A percentile compares a stretch with the other conserved stretches of the same genome.
Evolutionary conservation across 192 early-diverging fungal genomes (phyloP).

Genomic region (Coemansia guatemalensis): DNA sequence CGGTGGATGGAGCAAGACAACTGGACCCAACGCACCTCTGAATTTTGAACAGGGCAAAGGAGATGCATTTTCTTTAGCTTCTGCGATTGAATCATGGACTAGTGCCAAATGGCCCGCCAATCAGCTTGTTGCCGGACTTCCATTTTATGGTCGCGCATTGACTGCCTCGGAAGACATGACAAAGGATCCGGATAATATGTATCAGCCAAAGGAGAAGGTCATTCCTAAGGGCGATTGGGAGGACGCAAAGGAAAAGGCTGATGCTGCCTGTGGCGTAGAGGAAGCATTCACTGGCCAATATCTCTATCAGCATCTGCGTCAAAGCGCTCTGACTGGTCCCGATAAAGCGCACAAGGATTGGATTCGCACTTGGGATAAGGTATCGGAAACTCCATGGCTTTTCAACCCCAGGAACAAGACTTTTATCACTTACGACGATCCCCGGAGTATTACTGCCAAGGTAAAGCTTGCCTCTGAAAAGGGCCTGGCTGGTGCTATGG

Average conservation of each 20-base stretch:
- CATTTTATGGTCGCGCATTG: constrained; percentile 62
- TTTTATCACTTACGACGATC: no score
- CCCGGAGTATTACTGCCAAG: no score
- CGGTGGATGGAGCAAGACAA: constrained; percentile 56
- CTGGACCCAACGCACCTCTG: constrained; percentile 64
- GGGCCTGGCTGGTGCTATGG: no score
- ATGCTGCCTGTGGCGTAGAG: no score
- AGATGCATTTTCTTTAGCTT: constrained; percentile 44
- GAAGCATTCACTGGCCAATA: no score
- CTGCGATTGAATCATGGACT: constrained; percentile 60
- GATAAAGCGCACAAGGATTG: no score
- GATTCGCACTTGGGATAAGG: no score
- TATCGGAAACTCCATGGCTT: no score
- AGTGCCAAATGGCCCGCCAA: constrained; percentile 58
- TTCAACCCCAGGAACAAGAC: no score
- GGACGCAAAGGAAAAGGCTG: constrained; percentile 27
- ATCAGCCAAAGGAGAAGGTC: constrained; percentile 9
- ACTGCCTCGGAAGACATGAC: constrained; percentile 37
- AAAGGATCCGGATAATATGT: constrained; percentile 25
- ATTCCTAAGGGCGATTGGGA: constrained; percentile 53
- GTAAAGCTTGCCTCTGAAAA: no score
- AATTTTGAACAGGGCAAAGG: constrained; percentile 31
- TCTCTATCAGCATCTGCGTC: no score
- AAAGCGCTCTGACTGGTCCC: no score
- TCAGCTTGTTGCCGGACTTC: constrained; percentile 61